Evolutionary conservation across 768 basidiomycete genomes (phyloP), one percentile per base, ranked within the genome.

Genomic region (Naematelia aurantialba): DNA sequence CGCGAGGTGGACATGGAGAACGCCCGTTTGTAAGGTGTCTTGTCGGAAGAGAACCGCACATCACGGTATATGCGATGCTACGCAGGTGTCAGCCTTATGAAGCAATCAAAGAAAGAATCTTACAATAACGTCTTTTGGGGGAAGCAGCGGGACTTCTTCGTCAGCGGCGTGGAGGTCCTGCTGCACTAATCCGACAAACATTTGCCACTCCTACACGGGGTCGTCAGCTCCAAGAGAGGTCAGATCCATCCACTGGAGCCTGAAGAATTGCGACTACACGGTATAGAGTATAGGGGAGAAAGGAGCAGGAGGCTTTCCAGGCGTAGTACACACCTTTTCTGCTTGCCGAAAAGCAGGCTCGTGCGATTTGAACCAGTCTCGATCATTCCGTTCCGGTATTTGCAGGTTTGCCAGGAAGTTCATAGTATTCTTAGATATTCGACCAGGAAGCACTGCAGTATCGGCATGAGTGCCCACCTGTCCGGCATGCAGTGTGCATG

Each of bases 31-130:
- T 99, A 99, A 0, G 94, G 94, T 3, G 94, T 99, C 79, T 92
- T 93, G 73, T 92, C 89, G 57, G 89, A 89, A 71, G 88, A 90
- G 78, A 94, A 96, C 13, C 92, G 84, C 22, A 94, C 89, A 74
- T 97, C 94, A 46, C 93, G 85, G 73, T 96, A 94, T 42, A 97
- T 92, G 14, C 94, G 82, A 75, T 98, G 89, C 56, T 77, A 55
- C 3, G 34, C 17, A 8, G 26, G 19, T 12, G 29, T 63, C 45
- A 58, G 52, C 17, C 24, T 39, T 21, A 55, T 24, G 39, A 48
- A 19, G 5, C 30, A 29, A 3, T 34, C 31, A n/a, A 13, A 39
- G 24, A 11, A 29, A 57, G 10, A 57, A n/a, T n/a, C 75, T 52
- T 44, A 78, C 76, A 13, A 89, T 85, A 22, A 94, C 82, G 66